A percentile compares a stretch with the other conserved stretches of the same genome.
Evolutionary conservation across 495 filamentous ascomycete species (phyloP).

Genomic region (Talaromyces wortmannii): DNA sequence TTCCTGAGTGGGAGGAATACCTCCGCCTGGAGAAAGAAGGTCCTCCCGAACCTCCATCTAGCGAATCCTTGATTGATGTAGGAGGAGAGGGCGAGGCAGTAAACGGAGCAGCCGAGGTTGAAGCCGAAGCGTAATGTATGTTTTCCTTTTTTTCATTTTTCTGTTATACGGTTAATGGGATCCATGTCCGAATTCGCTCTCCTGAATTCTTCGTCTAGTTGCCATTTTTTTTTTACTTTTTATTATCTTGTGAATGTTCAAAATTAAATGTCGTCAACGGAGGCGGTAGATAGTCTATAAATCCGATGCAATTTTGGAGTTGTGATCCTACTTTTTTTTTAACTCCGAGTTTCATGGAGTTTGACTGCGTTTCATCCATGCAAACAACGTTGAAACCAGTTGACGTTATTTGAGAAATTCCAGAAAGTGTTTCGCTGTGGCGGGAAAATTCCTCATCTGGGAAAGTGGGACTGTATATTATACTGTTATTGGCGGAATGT

Average conservation of each 20-base stretch:
- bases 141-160: background rate
- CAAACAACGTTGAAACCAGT: background rate
- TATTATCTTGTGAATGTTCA: background rate
- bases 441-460: background rate
- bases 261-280: background rate
- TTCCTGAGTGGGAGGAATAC: constrained; percentile 94
- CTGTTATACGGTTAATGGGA: background rate
- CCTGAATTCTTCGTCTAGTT: background rate
- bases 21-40: constrained; percentile 72
- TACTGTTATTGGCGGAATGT: background rate
- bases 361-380: no score
- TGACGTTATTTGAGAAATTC: background rate
- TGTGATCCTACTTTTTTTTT: no score
- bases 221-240: background rate
- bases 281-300: background rate
- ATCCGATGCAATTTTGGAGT: no score
- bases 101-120: constrained; percentile 28
- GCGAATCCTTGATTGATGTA: constrained; percentile 43
- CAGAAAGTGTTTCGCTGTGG: background rate
- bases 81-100: constrained; percentile 27
- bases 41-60: constrained; percentile 29
- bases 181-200: background rate
- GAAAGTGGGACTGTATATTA: background rate
- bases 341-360: no score
- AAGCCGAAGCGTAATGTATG: constrained; percentile 16